phyloP scores from a whole-genome alignment of 2,329 filamentous ascomycete species.

The Monilinia fructigena region DNA sequence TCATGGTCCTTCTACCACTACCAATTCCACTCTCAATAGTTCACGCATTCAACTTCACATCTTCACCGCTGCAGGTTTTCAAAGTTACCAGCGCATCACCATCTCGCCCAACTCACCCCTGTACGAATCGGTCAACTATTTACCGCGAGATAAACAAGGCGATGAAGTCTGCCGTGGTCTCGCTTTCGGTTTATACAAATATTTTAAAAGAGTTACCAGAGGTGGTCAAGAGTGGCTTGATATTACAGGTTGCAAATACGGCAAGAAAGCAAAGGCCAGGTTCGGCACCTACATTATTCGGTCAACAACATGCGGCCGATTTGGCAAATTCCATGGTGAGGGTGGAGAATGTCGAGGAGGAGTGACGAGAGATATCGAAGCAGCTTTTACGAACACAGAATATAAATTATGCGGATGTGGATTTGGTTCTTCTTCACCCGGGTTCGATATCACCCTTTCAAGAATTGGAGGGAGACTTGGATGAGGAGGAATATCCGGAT shows the following conservation, averaged over 20 bases:
- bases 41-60: conserved; percentile 94
- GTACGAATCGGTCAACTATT: conserved; percentile 83
- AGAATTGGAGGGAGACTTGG: conserved; percentile 57
- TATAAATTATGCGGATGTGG: conserved; percentile 81
- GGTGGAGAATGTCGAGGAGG: conserved; percentile 72
- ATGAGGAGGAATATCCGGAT: conserved; percentile 65
- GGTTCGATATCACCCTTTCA: conserved; percentile 66
- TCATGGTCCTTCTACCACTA: conserved; percentile 85
- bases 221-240: conserved; percentile 70
- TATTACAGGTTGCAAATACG: conserved; percentile 45
- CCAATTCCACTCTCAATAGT: conserved; percentile 81
- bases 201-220: conserved; percentile 85
- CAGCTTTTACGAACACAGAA: conserved; percentile 76
- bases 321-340: conserved; percentile 80
- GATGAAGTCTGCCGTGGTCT: conserved; percentile 90
- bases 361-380: conserved; percentile 71
- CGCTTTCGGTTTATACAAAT: conserved; percentile 90
- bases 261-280: conserved; percentile 55
- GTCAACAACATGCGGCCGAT: conserved; percentile 89
- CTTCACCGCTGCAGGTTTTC: conserved; percentile 83
- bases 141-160: conserved; percentile 91
- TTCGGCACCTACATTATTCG: conserved; percentile 66
- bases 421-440: conserved; percentile 78
- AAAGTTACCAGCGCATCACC: conserved; percentile 86
- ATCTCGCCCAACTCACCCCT: conserved; percentile 90